Evolutionary conservation across 2,329 filamentous ascomycete species (phyloP).

Genomic region (Cordyceps sp.): DNA sequence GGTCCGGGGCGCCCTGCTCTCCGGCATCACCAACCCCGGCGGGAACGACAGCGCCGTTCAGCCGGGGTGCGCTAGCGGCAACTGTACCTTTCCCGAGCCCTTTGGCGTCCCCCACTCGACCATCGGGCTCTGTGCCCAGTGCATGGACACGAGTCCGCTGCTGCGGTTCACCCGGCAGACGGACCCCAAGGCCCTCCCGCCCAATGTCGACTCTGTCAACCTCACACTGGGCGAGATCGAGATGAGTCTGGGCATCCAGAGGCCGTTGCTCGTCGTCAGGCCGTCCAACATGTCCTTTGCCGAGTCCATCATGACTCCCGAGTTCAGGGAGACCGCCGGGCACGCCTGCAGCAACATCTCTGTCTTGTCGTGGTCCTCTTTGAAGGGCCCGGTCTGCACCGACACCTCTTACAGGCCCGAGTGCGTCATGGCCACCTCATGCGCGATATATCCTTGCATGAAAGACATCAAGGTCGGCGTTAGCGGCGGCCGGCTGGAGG

Average conservation of each 20-base stretch:
- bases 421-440: background rate
- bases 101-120: background rate
- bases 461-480: background rate
- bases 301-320: background rate
- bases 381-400: no score
- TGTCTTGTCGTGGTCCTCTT: background rate
- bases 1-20: background rate
- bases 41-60: background rate
- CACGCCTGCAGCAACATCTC: background rate
- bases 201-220: background rate
- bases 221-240: background rate
- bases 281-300: background rate
- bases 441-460: background rate
- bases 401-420: background rate
- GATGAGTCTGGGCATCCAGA: no score
- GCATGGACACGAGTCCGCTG: background rate
- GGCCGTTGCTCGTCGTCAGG: background rate
- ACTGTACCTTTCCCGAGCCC: background rate
- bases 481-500: background rate
- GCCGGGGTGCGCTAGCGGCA: background rate
- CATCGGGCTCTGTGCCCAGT: background rate
- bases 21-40: background rate
- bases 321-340: background rate
- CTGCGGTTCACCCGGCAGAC: no score
- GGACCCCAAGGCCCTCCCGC: no score